Evolutionary conservation across 805 yeast species (phyloP), one percentile per base, ranked within the genome.

Genomic region (Saccharomycopsis sp.): DNA sequence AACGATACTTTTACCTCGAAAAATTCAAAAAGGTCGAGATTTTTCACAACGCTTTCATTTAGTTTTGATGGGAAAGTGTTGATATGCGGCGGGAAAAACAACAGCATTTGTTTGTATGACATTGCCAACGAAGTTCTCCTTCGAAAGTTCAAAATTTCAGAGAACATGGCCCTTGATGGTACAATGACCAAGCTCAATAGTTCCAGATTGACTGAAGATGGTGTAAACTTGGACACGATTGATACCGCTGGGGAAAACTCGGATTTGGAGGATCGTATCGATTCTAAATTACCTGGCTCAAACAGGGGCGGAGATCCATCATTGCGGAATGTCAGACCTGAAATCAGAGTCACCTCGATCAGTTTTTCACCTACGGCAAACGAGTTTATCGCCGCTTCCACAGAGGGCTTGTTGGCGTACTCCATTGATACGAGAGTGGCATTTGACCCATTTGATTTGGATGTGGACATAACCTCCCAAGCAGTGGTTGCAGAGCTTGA

Each of bases 361-460:
- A 71, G 69, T 50, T 92, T 88, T 54, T 84, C 95, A 2, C 98
- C 98, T 15, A 80, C 96, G 0, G 81, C 94, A 2, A 69, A 80
- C 16, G 77, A 94, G 25, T 92, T 92, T 67, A 92, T 95, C 1
- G 95, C 94, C 31, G 92, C 96, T 0, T 79, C 96, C 0, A 92
- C 98, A 0, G 97, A 89, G 58, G 98, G 98, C 6, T 64, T 92
- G 34, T 64, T 87, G 42, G 66, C 92, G 1, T 92, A 73, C 57
- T 80, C 95, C 1, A 73, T 87, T 30, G 94, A 89, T 58, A 78
- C 77, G 37, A 64, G 73, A 8, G 61, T 80, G 37, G 63, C 78
- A 21, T 92, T 92, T 56, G 98, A 92, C 65, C 98, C 98, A 25
- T 85, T 85, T 57, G 97, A 92, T 58, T 69, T 92, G 55, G 97